phyloP scores from a whole-genome alignment of 1,284 basidiomycete genomes.

The Melanopsichium pennsylvanicum region DNA sequence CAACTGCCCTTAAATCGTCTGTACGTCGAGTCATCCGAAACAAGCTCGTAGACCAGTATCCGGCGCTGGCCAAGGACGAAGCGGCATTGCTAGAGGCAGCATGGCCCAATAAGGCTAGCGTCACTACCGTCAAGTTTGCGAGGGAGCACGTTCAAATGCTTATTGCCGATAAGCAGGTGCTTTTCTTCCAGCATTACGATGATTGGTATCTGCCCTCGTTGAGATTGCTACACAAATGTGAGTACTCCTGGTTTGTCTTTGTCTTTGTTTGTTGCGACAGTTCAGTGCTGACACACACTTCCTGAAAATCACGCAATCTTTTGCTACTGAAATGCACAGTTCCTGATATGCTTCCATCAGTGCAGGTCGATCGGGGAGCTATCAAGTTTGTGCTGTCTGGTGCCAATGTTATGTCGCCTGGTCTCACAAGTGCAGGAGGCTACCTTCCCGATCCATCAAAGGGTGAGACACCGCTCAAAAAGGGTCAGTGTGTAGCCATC shows the following conservation, averaged over 20 bases:
- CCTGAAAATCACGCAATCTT: no score
- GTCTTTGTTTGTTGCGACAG: not conserved
- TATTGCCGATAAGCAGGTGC: constrained; percentile 81
- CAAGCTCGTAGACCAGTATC: constrained; percentile 83
- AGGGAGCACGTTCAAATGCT: constrained; percentile 95
- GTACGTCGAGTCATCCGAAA: constrained; percentile 88
- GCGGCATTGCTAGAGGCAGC: constrained; percentile 79
- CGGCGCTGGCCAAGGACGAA: constrained; percentile 69
- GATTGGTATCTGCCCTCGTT: constrained; percentile 89
- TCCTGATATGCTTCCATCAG: constrained; percentile 79
- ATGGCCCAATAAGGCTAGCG: constrained; percentile 97
- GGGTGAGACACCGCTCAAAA: constrained; percentile 74
- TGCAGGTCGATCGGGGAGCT: constrained; percentile 92
- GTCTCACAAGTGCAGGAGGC: constrained; percentile 89
- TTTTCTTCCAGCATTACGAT: constrained; percentile 98
- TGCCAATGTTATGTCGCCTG: constrained; percentile 74
- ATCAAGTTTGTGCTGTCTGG: constrained; percentile 91
- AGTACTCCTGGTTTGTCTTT: constrained; percentile 8
- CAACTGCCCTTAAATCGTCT: constrained; percentile 93
- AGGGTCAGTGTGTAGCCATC: constrained; percentile 81
- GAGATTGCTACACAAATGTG: constrained; percentile 82
- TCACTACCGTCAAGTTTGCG: constrained; percentile 88
- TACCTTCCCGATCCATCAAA: constrained; percentile 74
- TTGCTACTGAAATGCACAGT: not conserved
- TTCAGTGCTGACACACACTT: not conserved